A percentile compares a stretch with the other conserved stretches of the same genome.
Evolutionary conservation across 306 rosid genomes (phyloP).

Genomic region (Cercis canadensis): DNA sequence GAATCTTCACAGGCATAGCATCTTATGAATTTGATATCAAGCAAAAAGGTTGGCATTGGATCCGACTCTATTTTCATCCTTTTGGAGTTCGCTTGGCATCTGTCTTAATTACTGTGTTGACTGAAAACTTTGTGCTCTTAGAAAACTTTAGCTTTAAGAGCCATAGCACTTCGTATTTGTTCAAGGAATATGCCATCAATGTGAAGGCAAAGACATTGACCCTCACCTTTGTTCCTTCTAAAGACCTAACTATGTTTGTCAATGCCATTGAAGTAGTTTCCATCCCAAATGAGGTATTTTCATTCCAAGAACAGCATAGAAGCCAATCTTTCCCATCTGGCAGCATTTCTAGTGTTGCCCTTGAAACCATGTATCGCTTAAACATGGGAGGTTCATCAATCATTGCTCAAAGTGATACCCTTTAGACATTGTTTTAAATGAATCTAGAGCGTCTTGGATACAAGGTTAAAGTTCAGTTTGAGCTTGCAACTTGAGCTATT

Average conservation of each 20-base stretch:
- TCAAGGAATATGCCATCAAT: slow-evolving; percentile 60
- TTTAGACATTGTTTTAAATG: no score
- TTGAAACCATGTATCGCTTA: slow-evolving; percentile 60
- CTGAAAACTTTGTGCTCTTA: background rate
- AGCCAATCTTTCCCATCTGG: slow-evolving; percentile 49
- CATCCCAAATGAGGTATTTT: slow-evolving; percentile 50
- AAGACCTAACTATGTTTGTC: slow-evolving; percentile 52
- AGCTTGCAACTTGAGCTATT: no score
- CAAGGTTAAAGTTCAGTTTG: no score
- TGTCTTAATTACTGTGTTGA: background rate
- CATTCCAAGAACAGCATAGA: slow-evolving; percentile 54
- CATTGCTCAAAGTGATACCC: no score
- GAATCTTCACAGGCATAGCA: background rate
- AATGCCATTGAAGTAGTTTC: slow-evolving; percentile 71
- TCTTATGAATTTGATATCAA: background rate
- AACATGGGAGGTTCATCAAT: slow-evolving; percentile 73
- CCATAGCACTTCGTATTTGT: slow-evolving; percentile 33
- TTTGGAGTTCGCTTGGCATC: background rate
- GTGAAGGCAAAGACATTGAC: slow-evolving; percentile 49
- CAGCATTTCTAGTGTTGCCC: slow-evolving; percentile 47
- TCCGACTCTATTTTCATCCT: background rate
- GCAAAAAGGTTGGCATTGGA: background rate
- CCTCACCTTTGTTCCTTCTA: slow-evolving; percentile 52
- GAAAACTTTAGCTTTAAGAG: background rate
- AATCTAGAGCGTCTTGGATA: no score